These are phyloP conservation scores for Aspergillus homomorphus DNA, from an alignment of 495 filamentous ascomycete species.

Conservation along the genomic window DNA sequence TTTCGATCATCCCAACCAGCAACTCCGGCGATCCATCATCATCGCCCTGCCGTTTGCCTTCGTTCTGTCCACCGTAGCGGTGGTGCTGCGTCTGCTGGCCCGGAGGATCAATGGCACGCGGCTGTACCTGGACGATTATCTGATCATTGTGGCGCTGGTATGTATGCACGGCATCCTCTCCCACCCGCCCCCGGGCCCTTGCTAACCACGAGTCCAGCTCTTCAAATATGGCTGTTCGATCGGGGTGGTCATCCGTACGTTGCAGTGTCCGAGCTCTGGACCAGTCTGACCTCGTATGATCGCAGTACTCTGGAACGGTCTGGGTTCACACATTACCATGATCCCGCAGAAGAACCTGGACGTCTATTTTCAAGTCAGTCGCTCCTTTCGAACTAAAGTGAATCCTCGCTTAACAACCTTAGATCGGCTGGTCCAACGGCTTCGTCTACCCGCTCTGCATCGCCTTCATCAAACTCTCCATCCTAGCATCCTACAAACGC, in stretches of 20 bases:
- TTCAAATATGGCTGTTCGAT: constrained; percentile 38
- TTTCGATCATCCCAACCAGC: constrained; percentile 17
- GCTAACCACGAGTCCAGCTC: constrained; percentile 14
- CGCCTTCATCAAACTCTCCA: constrained; percentile 41
- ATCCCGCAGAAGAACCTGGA: constrained; percentile 28
- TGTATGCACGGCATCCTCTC: neutral
- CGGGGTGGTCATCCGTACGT: constrained; percentile 29
- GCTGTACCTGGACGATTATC: constrained; percentile 36
- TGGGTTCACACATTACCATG: constrained; percentile 35
- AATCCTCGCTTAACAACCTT: neutral
- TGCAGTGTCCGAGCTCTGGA: neutral
- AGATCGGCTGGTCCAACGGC: constrained; percentile 26
- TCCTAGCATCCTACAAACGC: constrained; percentile 40
- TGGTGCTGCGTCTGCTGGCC: constrained; percentile 29
- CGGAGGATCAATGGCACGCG: constrained; percentile 25
- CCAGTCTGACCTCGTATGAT: neutral
- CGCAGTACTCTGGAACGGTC: constrained; percentile 31
- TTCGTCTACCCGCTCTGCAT: constrained; percentile 32
- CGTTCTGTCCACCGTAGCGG: constrained; percentile 27
- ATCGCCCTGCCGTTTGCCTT: constrained; percentile 32
- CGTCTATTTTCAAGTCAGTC: constrained; percentile 29
- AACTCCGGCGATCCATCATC: constrained; percentile 24
- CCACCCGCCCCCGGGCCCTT: neutral
- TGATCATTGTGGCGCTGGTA: constrained; percentile 38
- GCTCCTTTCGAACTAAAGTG: neutral